Percentiles rank a stretch among this genome's conserved stretches.
phyloP scores from a whole-genome alignment of 306 rosid species.

The Begonia fuchsioides region DNA sequence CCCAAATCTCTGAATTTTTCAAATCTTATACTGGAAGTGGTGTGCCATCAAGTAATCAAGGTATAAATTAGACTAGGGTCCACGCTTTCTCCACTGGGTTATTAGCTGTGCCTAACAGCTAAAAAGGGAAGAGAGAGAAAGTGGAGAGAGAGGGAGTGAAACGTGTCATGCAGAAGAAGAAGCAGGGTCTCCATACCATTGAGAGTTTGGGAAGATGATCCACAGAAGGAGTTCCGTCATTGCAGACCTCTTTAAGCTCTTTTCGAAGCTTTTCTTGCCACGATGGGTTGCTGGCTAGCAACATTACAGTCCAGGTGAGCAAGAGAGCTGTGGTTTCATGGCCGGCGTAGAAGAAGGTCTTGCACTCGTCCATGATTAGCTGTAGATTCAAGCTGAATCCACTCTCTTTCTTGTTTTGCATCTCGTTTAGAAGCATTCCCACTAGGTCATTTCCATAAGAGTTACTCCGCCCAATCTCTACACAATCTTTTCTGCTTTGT shows the following conservation, averaged over 20 bases:
- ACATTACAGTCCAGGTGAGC: slow-evolving; percentile 90
- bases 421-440: slow-evolving; percentile 72
- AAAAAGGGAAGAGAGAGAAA: neutral
- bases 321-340: slow-evolving; percentile 89
- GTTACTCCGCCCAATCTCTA: slow-evolving; percentile 73
- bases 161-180: neutral
- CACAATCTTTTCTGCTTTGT: slow-evolving; percentile 70
- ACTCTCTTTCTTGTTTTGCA: slow-evolving; percentile 39
- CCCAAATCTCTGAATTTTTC: too few relatives aligned
- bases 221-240: slow-evolving; percentile 36
- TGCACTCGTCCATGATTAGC: slow-evolving; percentile 86
- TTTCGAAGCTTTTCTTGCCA: slow-evolving; percentile 75
- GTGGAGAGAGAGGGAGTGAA: neutral
- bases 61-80: too few relatives aligned
- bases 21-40: too few relatives aligned
- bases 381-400: slow-evolving; percentile 52
- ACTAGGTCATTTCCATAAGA: slow-evolving; percentile 69
- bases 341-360: slow-evolving; percentile 94
- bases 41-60: too few relatives aligned
- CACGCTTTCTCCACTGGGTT: too few relatives aligned
- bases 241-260: slow-evolving; percentile 47
- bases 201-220: slow-evolving; percentile 74
- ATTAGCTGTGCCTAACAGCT: too few relatives aligned
- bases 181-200: slow-evolving; percentile 21
- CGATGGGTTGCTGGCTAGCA: slow-evolving; percentile 52